Base-by-base conservation (phyloP, 495 filamentous ascomycete genomes). In the Daldinia bambusicola region DNA sequence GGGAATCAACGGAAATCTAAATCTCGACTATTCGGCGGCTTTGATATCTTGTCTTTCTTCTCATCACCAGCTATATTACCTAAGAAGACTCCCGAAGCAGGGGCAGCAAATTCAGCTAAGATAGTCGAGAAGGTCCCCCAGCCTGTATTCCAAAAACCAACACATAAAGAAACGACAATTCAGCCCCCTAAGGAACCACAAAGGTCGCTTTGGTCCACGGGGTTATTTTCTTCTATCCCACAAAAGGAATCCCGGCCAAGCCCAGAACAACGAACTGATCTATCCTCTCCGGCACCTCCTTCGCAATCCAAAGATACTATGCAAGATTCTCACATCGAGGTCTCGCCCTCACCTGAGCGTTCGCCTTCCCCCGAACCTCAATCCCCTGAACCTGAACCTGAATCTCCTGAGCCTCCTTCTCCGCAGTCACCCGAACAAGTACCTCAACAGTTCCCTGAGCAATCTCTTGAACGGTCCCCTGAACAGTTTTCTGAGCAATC, bases 41-140 rank as follows among this genome's bases (percentile, higher is more conserved):
- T 79, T 6, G 78, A 84, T 26, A 71, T 85, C 13, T 61, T 80
- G 34, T 74, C 76, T 6, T 85, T 85, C 71, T 85, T 85, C 60
- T 85, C 83, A 7, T 83, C 83, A 12, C 82, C 82, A 6, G 82
- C 80, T 6, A 40, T 72, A 6, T 67, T 85, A 31, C 82, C 83
- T 20, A 72, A 68, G 9, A 69, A 72, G 22, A 61, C 65, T 20
- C 51, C 67, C 6, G 65, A 63, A 50, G 41, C 61, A 3, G 41
- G 41, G 5, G 43, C 48, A 55, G 56, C 57, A 18, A 38, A 52
- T 38, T 6, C 40, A 69, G 61, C 10, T n/a, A 55, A 36, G 22
- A 63, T 59, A 18, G 13, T 45, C 18, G 45, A 55, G 14, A 73
- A 57, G 20, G 52, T 61, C 22, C 5, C 64, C 7, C 73, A 75